Base-by-base conservation (phyloP, 257 asterid genomes). In the Gynochthodes officinalis region DNA sequence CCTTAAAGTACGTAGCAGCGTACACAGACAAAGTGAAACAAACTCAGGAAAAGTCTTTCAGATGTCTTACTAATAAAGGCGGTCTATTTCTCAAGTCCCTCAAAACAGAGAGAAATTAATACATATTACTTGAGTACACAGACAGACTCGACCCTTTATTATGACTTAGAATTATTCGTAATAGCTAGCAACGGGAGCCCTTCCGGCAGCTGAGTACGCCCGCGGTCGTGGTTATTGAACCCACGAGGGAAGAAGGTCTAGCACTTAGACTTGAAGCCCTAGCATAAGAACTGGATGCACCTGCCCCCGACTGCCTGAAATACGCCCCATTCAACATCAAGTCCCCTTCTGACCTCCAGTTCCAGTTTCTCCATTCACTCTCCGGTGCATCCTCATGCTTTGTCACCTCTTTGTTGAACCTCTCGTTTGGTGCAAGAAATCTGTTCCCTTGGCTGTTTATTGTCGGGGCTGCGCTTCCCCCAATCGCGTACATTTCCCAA, bases 401-500 rank as follows among this genome's bases (percentile, higher is more conserved):
- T 0, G 98, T 92, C 76, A 89, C 97, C 89, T 89, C 86, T 75
- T 92, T 92, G 1, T n/a, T 77, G 52, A 53, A 77, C 70, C 78
- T 68, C 4, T 39, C 57, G 72, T 82, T 50, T 19, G 97, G 89
- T 48, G 97, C 96, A 73, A 92, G 95, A 78, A 89, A 92, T 70
- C 96, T 81, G 1, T 91, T 91, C 23, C 97, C 97, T 57, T 91
- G 96, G 75, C 97, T 91, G 72, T 84, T 81, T 57, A 92, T 89
- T 8, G 96, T 92, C 12, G 96, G 97, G 28, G 91, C 35, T 21
- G 96, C 98, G 80, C 98, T 92, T 27, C 96, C 96, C 4, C 97
- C 96, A 75, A 92, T 83, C 0, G 96, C 97, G 78, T 92, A 92
- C 97, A 88, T 85, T 77, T 86, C 96, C 97, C 97, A 92, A 25